Evolutionary conservation across 768 basidiomycete genomes (phyloP), one percentile per base, ranked within the genome.

Genomic region (Exidia glandulosa): DNA sequence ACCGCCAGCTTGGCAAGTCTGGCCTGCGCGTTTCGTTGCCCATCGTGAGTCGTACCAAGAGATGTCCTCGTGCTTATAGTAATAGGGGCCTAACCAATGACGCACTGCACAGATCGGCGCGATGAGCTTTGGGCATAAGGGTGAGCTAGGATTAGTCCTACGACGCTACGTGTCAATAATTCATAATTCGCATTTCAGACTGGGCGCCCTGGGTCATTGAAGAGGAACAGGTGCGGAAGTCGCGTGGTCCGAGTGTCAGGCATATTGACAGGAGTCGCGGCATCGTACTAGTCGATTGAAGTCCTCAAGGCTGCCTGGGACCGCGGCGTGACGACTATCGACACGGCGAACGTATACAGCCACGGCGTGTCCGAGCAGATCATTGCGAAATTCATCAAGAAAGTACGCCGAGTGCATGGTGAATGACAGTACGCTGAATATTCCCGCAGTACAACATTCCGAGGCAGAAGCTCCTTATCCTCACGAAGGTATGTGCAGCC

Each of bases 351-450:
- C 41, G n/a, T n/a, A n/a, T n/a, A n/a, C n/a, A n/a, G n/a, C n/a
- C n/a, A n/a, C n/a, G 74, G 72, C 31, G 69, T 70, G 56, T 75
- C 73, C 0, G 77, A 78, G 60, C 63, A 66, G 10, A 52, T 78
- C 50, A 57, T 76, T 12, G 75, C 64, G 9, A 70, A 72, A 61
- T 75, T 73, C 32, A 63, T 77, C 37, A 68, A 74, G 64, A 64
- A 74, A 61, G 74, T 73, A 16, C 16, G 57, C 19, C n/a, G n/a
- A n/a, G n/a, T n/a, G n/a, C n/a, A n/a, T n/a, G n/a, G n/a, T n/a
- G n/a, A n/a, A n/a, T n/a, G n/a, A n/a, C n/a, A n/a, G n/a, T n/a
- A n/a, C n/a, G n/a, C n/a, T n/a, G n/a, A n/a, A n/a, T n/a, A n/a
- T n/a, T n/a, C n/a, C 19, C 41, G 10, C 57, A 58, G 57, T 58